phyloP scores from a whole-genome alignment of 2,329 filamentous ascomycete species.

The Diaporthe destruens region DNA sequence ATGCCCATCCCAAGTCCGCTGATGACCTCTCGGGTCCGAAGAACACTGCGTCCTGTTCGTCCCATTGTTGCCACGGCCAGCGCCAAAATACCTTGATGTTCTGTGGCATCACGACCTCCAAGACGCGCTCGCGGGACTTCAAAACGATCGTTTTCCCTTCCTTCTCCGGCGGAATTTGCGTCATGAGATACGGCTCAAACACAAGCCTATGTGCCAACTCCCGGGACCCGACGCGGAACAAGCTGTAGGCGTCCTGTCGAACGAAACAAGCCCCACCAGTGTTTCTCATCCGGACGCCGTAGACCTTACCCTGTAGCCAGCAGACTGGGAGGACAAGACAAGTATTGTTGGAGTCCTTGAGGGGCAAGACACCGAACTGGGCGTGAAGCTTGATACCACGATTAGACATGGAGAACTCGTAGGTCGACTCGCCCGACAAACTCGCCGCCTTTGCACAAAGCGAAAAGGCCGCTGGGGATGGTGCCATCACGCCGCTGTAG shows the following conservation, averaged over 20 bases:
- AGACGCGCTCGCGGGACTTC: not conserved
- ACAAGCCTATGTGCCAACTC: slow-evolving; percentile 21
- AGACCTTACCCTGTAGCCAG: not conserved
- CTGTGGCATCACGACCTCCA: slow-evolving; percentile 5
- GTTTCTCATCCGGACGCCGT: slow-evolving; percentile 19
- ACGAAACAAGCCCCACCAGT: slow-evolving; percentile 13
- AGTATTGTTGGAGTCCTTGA: not conserved
- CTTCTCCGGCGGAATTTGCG: not conserved
- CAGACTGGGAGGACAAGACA: slow-evolving; percentile 32
- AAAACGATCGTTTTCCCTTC: not conserved
- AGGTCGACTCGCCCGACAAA: slow-evolving; percentile 1
- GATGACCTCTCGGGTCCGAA: not conserved
- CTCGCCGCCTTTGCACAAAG: not conserved
- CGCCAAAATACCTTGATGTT: slow-evolving; percentile 26
- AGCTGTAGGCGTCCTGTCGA: slow-evolving; percentile 21
- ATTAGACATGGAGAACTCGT: slow-evolving; percentile 35
- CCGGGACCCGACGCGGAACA: not conserved
- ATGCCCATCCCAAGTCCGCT: slow-evolving; percentile 29
- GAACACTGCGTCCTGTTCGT: slow-evolving; percentile 26
- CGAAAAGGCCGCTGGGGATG: slow-evolving; percentile 10
- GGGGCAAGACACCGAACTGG: slow-evolving; percentile 3
- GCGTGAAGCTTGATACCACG: slow-evolving; percentile 34
- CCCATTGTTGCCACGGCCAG: slow-evolving; percentile 37
- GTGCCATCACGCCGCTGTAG: slow-evolving; percentile 33
- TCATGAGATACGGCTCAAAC: slow-evolving; percentile 26